These are phyloP conservation scores for Eucalyptus brandiana DNA, from an alignment of 345 rosid species.

Conservation along the genomic window DNA sequence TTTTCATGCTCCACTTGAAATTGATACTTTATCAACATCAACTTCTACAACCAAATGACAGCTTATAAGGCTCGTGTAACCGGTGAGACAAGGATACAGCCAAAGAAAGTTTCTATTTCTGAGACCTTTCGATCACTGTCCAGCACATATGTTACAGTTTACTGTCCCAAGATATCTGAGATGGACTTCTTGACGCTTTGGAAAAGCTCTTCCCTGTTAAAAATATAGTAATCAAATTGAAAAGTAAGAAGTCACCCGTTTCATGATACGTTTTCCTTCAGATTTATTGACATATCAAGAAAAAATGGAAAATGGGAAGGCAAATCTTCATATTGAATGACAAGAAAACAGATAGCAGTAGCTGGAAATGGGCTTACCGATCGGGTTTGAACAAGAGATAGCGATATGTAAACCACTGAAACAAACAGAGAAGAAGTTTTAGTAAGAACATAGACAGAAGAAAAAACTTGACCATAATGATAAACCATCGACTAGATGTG, in stretches of 20 bases:
- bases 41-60: background rate
- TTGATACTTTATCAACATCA: background rate
- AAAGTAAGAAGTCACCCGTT: background rate
- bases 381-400: conserved; percentile 89
- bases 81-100: background rate
- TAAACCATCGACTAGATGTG: background rate
- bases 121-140: background rate
- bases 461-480: background rate
- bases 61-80: background rate
- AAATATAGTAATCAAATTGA: background rate
- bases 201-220: conserved; percentile 61
- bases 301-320: background rate
- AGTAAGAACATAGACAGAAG: background rate
- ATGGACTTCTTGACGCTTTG: conserved; percentile 50
- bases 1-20: background rate
- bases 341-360: background rate
- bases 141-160: background rate
- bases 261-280: background rate
- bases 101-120: background rate
- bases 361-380: conserved; percentile 27
- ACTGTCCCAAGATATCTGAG: conserved; percentile 58
- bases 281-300: background rate
- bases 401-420: conserved; percentile 89
- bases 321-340: background rate
- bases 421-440: background rate